Conservation (phyloP, 495 filamentous ascomycete genomes). For the Penicillium paradoxum region DNA sequence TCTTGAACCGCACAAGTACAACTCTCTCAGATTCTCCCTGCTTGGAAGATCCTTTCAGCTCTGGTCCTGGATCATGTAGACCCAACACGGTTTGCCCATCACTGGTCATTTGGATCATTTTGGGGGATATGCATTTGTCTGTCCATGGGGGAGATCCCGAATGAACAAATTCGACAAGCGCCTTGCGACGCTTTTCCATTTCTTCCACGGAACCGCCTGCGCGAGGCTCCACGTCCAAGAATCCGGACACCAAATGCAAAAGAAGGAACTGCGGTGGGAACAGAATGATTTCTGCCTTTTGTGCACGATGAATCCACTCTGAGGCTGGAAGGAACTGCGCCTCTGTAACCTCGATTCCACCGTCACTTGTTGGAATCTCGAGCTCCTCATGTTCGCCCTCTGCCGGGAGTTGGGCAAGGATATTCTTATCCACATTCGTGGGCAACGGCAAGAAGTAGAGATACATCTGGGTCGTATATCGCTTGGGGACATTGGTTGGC, state of each 20-base stretch:
- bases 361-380: constrained; percentile 68
- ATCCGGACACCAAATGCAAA: constrained; percentile 58
- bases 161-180: constrained; percentile 55
- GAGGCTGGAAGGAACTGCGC: constrained; percentile 67
- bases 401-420: constrained; percentile 27
- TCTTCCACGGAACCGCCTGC: constrained; percentile 28
- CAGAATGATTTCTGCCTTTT: constrained; percentile 64
- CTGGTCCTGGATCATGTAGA: constrained; percentile 66
- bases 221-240: constrained; percentile 45
- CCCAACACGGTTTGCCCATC: constrained; percentile 60
- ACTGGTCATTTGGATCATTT: constrained; percentile 48
- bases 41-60: constrained; percentile 56
- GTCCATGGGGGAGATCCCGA: constrained; percentile 60
- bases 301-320: constrained; percentile 62
- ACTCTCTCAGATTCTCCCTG: constrained; percentile 70
- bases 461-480: constrained; percentile 95
- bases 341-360: constrained; percentile 78
- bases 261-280: constrained; percentile 90
- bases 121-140: constrained; percentile 72
- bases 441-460: constrained; percentile 81
- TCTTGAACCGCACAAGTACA: constrained; percentile 61
- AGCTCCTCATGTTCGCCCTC: constrained; percentile 37
- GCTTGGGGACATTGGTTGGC: constrained; percentile 60
- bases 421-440: constrained; percentile 32
- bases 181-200: constrained; percentile 47